phyloP scores from a whole-genome alignment of 1,139 yeast genomes.

The Geotrichum citri-aurantii region DNA sequence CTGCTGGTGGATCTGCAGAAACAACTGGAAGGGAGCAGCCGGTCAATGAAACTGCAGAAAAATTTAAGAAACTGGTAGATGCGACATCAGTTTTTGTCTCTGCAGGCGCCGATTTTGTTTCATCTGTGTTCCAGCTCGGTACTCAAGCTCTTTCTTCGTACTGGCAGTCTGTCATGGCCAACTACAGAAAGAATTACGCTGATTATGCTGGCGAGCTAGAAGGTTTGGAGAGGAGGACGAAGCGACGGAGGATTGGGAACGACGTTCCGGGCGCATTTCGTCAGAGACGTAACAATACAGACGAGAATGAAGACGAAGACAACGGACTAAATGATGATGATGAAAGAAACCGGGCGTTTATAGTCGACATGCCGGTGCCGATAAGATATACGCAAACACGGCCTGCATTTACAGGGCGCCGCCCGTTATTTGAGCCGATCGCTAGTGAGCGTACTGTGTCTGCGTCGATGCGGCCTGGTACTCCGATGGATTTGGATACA shows the following conservation, averaged over 20 bases:
- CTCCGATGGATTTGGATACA: not conserved
- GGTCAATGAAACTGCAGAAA: not conserved
- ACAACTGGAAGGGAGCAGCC: not conserved
- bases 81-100: not conserved
- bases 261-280: not conserved
- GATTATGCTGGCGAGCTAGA: not conserved
- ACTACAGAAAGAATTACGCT: not conserved
- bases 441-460: not conserved
- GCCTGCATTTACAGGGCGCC: not conserved
- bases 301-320: not conserved
- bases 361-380: not conserved
- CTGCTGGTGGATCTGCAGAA: not conserved
- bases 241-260: not conserved
- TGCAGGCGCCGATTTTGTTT: conserved; percentile 3
- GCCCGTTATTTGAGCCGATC: not conserved
- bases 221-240: not conserved
- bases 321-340: not conserved
- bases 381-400: not conserved
- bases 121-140: not conserved
- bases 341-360: not conserved
- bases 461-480: not conserved
- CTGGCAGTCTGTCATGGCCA: not conserved
- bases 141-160: not conserved
- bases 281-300: not conserved
- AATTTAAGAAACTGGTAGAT: not conserved